Percentiles rank a stretch among this genome's conserved stretches.
These are phyloP conservation scores for Ceratocystis harringtonii DNA, from an alignment of 2,329 filamentous ascomycete genomes.

Conservation along the genomic window DNA sequence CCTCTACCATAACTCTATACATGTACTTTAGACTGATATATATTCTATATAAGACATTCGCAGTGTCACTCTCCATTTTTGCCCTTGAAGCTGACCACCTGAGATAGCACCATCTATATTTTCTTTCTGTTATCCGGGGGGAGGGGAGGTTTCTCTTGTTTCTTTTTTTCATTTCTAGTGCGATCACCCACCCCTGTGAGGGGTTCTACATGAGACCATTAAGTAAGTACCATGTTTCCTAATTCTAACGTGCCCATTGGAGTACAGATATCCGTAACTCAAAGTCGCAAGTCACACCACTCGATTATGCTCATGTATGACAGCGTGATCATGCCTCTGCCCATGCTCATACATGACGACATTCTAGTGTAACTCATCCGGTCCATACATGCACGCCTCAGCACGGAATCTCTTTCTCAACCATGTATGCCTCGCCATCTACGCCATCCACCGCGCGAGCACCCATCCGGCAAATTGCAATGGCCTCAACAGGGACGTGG, in stretches of 20 bases:
- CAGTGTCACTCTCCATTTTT: no score
- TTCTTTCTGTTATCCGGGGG: no score
- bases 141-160: no score
- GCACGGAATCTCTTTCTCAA: constrained; percentile 33
- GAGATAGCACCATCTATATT: no score
- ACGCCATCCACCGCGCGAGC: constrained; percentile 48
- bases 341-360: neutral
- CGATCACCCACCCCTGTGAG: neutral
- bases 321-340: neutral
- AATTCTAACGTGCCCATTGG: neutral
- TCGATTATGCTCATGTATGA: neutral
- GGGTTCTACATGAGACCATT: neutral
- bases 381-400: constrained; percentile 21
- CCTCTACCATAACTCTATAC: neutral
- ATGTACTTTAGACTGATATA: neutral
- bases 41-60: neutral
- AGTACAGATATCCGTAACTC: neutral
- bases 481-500: constrained; percentile 47
- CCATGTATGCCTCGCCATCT: constrained; percentile 39
- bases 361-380: neutral
- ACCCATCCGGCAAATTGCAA: constrained; percentile 80
- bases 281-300: neutral
- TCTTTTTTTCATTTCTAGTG: neutral
- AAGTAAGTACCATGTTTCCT: neutral
- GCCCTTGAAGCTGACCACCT: no score